A percentile compares a stretch with the other conserved stretches of the same genome.
Conservation (phyloP, 176 grass and related monocot species). For the Hyparrhenia diplandra region DNA sequence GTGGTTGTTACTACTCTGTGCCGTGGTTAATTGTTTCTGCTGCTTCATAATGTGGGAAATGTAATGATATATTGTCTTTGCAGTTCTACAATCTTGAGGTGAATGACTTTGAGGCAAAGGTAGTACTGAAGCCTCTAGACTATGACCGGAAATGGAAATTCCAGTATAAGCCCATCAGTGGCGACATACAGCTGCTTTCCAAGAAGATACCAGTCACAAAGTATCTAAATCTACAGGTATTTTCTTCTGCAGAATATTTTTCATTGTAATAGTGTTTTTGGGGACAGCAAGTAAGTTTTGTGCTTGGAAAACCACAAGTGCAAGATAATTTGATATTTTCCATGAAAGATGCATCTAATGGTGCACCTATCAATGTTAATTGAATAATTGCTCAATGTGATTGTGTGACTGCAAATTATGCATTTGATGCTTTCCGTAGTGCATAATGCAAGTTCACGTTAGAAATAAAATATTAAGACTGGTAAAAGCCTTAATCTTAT, state of each 20-base stretch:
- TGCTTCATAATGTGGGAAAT: not conserved
- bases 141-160: slow-evolving; percentile 78
- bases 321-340: not conserved
- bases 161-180: slow-evolving; percentile 68
- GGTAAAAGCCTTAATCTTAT: not conserved
- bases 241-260: slow-evolving; percentile 1
- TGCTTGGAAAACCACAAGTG: not conserved
- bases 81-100: slow-evolving; percentile 85
- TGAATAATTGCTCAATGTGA: not conserved
- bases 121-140: slow-evolving; percentile 74
- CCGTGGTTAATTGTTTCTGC: not conserved
- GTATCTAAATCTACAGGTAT: slow-evolving; percentile 87
- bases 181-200: slow-evolving; percentile 80
- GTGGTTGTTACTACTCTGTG: not conserved
- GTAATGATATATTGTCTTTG: not conserved
- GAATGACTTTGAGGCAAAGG: slow-evolving; percentile 81
- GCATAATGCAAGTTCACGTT: not conserved
- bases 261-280: not conserved
- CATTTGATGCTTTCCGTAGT: not conserved
- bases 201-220: slow-evolving; percentile 96
- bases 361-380: not conserved
- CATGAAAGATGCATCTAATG: not conserved
- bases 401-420: not conserved
- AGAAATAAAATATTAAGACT: not conserved
- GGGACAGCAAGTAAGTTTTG: not conserved